Percentiles rank a stretch among this genome's conserved stretches.
phyloP scores from a whole-genome alignment of 495 filamentous ascomycete species.

The Annulohypoxylon nitens region DNA sequence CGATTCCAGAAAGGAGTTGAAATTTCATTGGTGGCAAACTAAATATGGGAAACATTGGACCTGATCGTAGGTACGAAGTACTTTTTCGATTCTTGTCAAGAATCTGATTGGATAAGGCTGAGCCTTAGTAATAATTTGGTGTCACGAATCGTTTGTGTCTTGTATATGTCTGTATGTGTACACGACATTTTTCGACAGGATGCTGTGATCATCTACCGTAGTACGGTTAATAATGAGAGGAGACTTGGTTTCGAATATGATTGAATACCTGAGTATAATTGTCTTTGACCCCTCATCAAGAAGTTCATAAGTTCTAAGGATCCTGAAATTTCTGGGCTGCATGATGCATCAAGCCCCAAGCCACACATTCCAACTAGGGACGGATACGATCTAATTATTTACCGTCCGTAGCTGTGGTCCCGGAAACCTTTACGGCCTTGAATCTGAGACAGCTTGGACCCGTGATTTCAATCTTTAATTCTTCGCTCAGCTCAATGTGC shows the following conservation, averaged over 20 bases:
- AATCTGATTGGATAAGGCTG: slow-evolving; percentile 31
- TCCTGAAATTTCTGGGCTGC: slow-evolving; percentile 21
- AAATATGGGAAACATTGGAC: slow-evolving; percentile 2
- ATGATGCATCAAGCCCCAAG: slow-evolving; percentile 26
- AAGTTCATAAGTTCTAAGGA: slow-evolving; percentile 1
- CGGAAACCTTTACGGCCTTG: slow-evolving; percentile 1
- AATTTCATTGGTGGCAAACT: slow-evolving; percentile 42
- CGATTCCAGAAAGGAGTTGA: slow-evolving; percentile 39
- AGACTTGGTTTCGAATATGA: slow-evolving; percentile 1
- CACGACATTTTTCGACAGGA: slow-evolving; percentile 3
- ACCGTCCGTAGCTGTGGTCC: background rate
- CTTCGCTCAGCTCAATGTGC: slow-evolving; percentile 5
- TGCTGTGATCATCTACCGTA: slow-evolving; percentile 20
- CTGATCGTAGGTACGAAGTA: slow-evolving; percentile 10
- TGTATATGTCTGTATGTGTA: background rate
- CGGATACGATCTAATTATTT: slow-evolving; percentile 10
- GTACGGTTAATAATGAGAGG: slow-evolving; percentile 18
- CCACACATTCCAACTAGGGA: slow-evolving; percentile 21
- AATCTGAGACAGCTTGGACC: slow-evolving; percentile 9
- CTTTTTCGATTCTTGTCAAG: slow-evolving; percentile 19
- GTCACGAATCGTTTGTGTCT: slow-evolving; percentile 24
- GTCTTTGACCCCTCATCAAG: slow-evolving; percentile 24
- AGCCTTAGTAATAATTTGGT: slow-evolving; percentile 30
- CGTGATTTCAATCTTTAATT: background rate
- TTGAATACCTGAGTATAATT: background rate